These are phyloP conservation scores for Aspergillus saccharolyticus DNA, from an alignment of 495 filamentous ascomycete genomes.

Conservation along the genomic window DNA sequence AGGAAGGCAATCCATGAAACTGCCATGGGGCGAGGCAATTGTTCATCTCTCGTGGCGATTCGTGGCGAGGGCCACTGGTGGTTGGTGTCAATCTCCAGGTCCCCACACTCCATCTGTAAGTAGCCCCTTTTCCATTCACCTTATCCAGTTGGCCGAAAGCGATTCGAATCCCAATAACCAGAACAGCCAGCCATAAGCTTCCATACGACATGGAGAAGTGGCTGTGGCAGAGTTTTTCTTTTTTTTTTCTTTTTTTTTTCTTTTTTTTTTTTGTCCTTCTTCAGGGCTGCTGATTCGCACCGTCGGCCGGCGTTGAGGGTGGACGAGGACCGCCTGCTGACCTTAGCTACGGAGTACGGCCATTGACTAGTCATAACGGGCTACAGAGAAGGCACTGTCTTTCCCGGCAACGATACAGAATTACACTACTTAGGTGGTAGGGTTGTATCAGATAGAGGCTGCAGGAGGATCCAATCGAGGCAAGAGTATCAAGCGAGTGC, in stretches of 20 bases:
- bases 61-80: slow-evolving; percentile 16
- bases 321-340: too few species aligned
- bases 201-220: background rate
- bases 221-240: background rate
- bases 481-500: slow-evolving; percentile 12
- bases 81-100: slow-evolving; percentile 21
- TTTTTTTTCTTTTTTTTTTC: background rate
- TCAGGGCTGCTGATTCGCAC: background rate
- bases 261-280: too few species aligned
- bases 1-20: slow-evolving; percentile 6
- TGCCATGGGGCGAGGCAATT: slow-evolving; percentile 18
- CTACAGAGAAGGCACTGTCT: background rate
- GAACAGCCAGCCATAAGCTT: background rate
- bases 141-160: background rate
- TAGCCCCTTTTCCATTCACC: slow-evolving; percentile 20
- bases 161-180: background rate
- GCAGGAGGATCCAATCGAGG: slow-evolving; percentile 7
- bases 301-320: too few species aligned
- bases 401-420: slow-evolving; percentile 1
- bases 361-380: background rate
- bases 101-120: slow-evolving; percentile 11
- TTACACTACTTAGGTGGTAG: too few species aligned
- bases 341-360: too few species aligned
- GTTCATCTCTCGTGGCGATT: slow-evolving; percentile 23
- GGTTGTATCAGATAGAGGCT: slow-evolving; percentile 9